Evolutionary conservation across 2,329 filamentous ascomycete species (phyloP).

Genomic region (Penicillium carneum): DNA sequence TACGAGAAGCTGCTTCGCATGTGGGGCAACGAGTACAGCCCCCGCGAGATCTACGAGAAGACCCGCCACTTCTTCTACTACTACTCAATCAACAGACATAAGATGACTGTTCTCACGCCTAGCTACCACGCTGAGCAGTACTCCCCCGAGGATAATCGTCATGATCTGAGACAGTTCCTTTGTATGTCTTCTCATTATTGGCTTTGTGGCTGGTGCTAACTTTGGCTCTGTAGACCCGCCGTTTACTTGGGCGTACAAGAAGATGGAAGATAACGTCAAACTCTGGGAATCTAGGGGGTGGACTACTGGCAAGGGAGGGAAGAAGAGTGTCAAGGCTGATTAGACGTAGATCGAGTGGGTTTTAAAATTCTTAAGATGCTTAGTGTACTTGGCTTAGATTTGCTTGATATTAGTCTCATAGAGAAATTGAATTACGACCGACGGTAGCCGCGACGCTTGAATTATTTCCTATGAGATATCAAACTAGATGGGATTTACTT

Average conservation of each 20-base stretch:
- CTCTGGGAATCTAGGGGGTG: constrained; percentile 52
- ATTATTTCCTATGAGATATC: background rate
- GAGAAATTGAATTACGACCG: too few relatives aligned
- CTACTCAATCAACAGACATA: constrained; percentile 71
- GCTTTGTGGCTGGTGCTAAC: background rate
- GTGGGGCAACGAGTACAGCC: constrained; percentile 54
- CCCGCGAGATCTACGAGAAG: constrained; percentile 58
- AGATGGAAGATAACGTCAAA: constrained; percentile 58
- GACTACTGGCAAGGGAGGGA: constrained; percentile 43
- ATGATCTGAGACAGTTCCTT: constrained; percentile 64
- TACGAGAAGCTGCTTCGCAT: constrained; percentile 61
- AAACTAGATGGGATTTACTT: background rate
- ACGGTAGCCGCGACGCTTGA: background rate
- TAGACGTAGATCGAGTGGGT: constrained; percentile 16
- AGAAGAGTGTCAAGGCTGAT: constrained; percentile 48
- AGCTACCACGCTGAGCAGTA: constrained; percentile 63
- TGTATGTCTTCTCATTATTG: constrained; percentile 37
- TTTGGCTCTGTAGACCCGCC: constrained; percentile 39
- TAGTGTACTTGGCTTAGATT: background rate
- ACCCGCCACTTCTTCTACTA: constrained; percentile 54
- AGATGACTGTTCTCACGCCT: constrained; percentile 68
- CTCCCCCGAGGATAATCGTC: constrained; percentile 65
- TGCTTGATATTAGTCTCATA: background rate
- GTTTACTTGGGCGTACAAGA: constrained; percentile 57
- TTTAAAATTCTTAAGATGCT: background rate